Conservation (phyloP, 208 protist genomes). For the Balamuthia mandrillaris region DNA sequence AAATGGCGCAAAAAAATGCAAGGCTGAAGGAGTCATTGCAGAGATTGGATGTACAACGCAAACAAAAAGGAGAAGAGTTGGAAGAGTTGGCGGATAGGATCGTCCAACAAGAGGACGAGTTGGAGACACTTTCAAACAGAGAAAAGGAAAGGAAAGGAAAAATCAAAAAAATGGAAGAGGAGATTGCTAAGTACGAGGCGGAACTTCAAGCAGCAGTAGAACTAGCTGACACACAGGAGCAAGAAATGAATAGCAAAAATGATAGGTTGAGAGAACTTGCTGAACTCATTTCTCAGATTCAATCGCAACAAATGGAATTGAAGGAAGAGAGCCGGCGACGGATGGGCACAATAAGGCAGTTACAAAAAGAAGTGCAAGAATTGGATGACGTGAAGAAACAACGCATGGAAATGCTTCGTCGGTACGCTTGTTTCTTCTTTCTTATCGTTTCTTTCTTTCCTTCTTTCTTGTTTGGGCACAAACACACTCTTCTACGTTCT, state of each 20-base stretch:
- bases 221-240: constrained; percentile 9
- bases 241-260: not conserved
- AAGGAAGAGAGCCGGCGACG: not conserved
- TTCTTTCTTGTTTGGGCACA: too few species aligned
- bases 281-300: not conserved
- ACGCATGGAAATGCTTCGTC: too few species aligned
- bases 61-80: not conserved
- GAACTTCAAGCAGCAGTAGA: not conserved
- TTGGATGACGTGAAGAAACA: too few species aligned
- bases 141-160: constrained; percentile 34
- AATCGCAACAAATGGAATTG: not conserved
- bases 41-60: not conserved
- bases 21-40: not conserved
- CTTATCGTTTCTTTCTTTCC: too few species aligned
- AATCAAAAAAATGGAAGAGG: not conserved
- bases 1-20: not conserved
- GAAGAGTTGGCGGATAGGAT: not conserved
- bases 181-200: not conserved
- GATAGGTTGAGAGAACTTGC: constrained; percentile 8
- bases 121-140: constrained; percentile 31
- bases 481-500: too few species aligned
- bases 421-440: too few species aligned
- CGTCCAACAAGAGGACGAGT: not conserved
- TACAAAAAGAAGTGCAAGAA: too few species aligned
- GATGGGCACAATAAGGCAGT: too few species aligned